Evolutionary conservation across 139 green algal genomes (phyloP), one percentile per base, ranked within the genome.

Genomic region (Parachlorella kessleri): DNA sequence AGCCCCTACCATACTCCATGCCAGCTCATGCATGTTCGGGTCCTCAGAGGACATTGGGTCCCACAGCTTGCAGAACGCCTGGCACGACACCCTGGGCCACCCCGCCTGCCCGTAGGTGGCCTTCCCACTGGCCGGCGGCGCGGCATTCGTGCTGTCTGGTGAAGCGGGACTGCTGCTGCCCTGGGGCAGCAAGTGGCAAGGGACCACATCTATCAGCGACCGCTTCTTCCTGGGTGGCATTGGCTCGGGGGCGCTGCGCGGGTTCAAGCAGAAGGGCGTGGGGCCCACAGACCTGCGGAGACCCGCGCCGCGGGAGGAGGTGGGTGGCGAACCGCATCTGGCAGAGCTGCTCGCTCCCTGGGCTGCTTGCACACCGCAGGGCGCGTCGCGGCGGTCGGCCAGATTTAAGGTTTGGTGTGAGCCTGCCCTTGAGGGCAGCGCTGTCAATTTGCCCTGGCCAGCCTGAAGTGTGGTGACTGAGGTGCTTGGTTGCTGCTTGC

Each of bases 141-240:
- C 65, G 32, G 66, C 55, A 4, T 78, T 89, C 24, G 48, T 59
- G 23, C 48, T 85, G 28, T 42, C 64, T 6, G 85, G 55, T 0
- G 78, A 76, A 38, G 70, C 78, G 63, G 90, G 89, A 4, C 14
- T 89, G 55, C 72, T 94, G 72, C 69, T 94, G 72, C 90, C 91
- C 1, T 92, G 83, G 84, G 84, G 85, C 33, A 53, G 64, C 2
- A n/a, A n/a, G n/a, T n/a, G n/a, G n/a, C n/a, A n/a, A n/a, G 42
- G 66, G 3, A 70, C 55, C 21, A 90, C 84, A 37, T 84, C 73
- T 69, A 91, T 94, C 36, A 86, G 83, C 37, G 90, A 94, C 9
- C 54, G 72, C 7, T 95, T 95, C 80, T 95, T 93, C 81, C 77
- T 95, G 24, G 91, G 91, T 1, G 91, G 91, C n/a, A 53, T 88